Evolutionary conservation across 441 rosid genomes (phyloP).

Genomic region (Eugenia klotzschiana): DNA sequence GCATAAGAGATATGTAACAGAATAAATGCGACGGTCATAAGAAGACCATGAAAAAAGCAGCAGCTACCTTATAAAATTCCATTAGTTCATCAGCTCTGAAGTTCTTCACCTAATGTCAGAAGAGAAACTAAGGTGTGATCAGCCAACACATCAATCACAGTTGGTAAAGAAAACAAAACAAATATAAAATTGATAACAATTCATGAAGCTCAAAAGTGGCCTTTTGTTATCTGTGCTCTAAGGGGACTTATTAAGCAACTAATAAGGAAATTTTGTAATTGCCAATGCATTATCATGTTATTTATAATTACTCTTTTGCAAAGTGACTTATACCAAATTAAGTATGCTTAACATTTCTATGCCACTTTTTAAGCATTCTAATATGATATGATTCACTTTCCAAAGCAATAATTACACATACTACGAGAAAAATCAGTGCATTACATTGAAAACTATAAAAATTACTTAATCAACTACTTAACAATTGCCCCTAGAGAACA

Average conservation of each 20-base stretch:
- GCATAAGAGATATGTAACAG: neutral
- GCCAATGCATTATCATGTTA: neutral
- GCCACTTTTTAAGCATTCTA: neutral
- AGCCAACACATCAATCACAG: neutral
- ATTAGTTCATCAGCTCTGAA: conserved; percentile 82
- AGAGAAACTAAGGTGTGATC: neutral
- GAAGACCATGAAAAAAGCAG: neutral
- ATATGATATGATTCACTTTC: neutral
- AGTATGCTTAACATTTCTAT: neutral
- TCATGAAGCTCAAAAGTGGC: neutral
- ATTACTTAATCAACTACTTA: neutral
- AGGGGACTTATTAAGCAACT: neutral
- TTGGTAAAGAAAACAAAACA: neutral
- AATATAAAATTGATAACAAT: neutral
- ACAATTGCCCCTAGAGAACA: neutral
- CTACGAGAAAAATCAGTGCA: neutral
- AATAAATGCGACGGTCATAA: neutral
- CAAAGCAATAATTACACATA: neutral
- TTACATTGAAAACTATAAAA: neutral
- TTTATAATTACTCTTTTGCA: neutral
- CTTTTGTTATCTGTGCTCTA: no score
- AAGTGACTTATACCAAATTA: neutral
- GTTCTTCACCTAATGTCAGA: conserved; percentile 35
- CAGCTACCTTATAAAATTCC: conserved; percentile 54
- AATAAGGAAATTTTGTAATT: neutral